phyloP scores from a whole-genome alignment of 345 rosid species.

The Litchi chinensis region DNA sequence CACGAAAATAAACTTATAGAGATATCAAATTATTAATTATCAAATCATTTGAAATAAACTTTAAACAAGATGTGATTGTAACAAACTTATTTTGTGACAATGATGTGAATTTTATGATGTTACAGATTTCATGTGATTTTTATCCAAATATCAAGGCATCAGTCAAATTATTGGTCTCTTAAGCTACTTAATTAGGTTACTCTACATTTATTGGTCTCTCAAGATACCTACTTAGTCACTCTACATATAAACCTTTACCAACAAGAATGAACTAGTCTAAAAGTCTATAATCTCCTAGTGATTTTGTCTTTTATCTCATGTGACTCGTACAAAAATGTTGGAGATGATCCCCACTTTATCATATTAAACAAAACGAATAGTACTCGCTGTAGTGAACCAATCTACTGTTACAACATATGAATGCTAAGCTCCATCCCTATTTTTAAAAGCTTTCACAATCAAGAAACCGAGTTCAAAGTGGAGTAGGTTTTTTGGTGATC shows the following conservation, averaged over 20 bases:
- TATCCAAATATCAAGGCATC: background rate
- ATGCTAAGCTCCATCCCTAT: background rate
- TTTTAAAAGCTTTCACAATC: background rate
- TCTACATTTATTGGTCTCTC: background rate
- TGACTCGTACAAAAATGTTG: background rate
- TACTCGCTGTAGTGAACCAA: background rate
- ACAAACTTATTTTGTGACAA: too few relatives aligned
- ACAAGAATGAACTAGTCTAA: too few relatives aligned
- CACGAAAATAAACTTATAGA: too few relatives aligned
- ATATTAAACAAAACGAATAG: too few relatives aligned
- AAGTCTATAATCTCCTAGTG: background rate
- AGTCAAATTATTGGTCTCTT: background rate
- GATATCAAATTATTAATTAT: too few relatives aligned
- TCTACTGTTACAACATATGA: background rate
- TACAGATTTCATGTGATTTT: too few relatives aligned
- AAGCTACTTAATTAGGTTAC: background rate
- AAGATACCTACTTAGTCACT: background rate
- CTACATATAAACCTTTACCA: too few relatives aligned
- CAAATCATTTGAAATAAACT: too few relatives aligned
- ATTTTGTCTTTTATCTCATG: background rate
- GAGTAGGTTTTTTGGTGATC: slow-evolving; percentile 6
- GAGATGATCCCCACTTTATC: background rate
- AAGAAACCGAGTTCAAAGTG: background rate
- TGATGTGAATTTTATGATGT: too few relatives aligned
- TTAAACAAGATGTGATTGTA: too few relatives aligned